Conservation (phyloP, 2,329 filamentous ascomycete genomes). For the Nigrograna mackinnonii region DNA sequence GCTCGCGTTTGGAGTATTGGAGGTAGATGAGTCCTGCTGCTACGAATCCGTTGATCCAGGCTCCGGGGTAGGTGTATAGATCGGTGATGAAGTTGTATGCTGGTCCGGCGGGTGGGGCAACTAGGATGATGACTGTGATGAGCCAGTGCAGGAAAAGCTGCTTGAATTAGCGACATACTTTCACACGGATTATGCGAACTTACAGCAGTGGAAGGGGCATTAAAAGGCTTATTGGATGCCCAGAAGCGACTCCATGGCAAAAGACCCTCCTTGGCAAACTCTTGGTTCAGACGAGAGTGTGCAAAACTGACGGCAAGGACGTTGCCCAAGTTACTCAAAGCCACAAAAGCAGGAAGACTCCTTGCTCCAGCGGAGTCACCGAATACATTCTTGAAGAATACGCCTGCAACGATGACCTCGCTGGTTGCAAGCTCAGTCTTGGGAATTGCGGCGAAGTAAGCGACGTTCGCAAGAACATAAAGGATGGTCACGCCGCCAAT, state of each 20-base stretch:
- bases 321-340: constrained; percentile 64
- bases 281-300: constrained; percentile 63
- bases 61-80: constrained; percentile 45
- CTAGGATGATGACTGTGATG: constrained; percentile 65
- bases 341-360: constrained; percentile 56
- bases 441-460: constrained; percentile 66
- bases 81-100: constrained; percentile 71
- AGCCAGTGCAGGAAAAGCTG: constrained; percentile 67
- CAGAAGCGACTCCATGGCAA: constrained; percentile 68
- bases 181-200: constrained; percentile 4
- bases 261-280: constrained; percentile 71
- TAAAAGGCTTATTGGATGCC: constrained; percentile 70
- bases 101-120: constrained; percentile 68
- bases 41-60: constrained; percentile 42
- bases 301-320: constrained; percentile 65
- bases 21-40: constrained; percentile 39
- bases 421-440: constrained; percentile 61
- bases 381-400: constrained; percentile 67
- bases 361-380: constrained; percentile 56
- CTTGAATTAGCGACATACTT: constrained; percentile 7
- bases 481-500: constrained; percentile 62
- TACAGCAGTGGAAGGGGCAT: constrained; percentile 54
- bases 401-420: constrained; percentile 62
- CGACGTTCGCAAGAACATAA: constrained; percentile 67
- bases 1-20: constrained; percentile 35